phyloP scores from a whole-genome alignment of 768 basidiomycete species.

The Leccinum olivaceopallidum region DNA sequence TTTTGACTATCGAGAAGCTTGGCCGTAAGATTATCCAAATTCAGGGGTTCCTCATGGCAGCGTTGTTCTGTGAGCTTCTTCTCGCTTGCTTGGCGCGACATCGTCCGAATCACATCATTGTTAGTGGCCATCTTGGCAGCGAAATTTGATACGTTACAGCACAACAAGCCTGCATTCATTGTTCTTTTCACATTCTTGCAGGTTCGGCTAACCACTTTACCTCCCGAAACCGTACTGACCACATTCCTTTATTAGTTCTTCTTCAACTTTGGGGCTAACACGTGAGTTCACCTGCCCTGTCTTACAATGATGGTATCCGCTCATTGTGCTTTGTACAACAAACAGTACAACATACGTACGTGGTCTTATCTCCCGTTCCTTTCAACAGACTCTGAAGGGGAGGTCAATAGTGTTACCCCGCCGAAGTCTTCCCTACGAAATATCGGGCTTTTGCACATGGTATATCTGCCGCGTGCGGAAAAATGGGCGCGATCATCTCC shows the following conservation, averaged over 20 bases:
- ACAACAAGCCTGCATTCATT: conserved; percentile 57
- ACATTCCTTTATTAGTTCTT: conserved; percentile 49
- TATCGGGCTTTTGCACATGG: conserved; percentile 76
- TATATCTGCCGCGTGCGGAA: conserved; percentile 70
- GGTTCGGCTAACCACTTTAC: conserved; percentile 25
- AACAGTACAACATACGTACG: conserved; percentile 53
- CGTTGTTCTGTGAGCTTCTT: conserved; percentile 55
- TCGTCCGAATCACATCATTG: not conserved
- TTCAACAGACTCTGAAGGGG: not conserved
- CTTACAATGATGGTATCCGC: not conserved
- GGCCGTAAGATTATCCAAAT: conserved; percentile 58
- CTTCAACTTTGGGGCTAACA: conserved; percentile 80
- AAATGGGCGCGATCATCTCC: conserved; percentile 75
- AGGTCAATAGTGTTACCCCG: conserved; percentile 59
- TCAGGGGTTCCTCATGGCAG: conserved; percentile 53
- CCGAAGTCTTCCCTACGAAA: conserved; percentile 74
- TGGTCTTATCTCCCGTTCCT: not conserved
- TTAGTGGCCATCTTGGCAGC: conserved; percentile 69
- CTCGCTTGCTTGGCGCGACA: not conserved
- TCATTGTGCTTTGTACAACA: conserved; percentile 2
- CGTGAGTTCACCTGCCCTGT: conserved; percentile 37
- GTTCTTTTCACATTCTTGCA: conserved; percentile 73
- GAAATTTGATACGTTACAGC: conserved; percentile 51
- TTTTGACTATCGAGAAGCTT: conserved; percentile 69
- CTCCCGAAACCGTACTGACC: not conserved